Base-by-base conservation (phyloP, 768 basidiomycete genomes). In the Phaffia tasmanica region DNA sequence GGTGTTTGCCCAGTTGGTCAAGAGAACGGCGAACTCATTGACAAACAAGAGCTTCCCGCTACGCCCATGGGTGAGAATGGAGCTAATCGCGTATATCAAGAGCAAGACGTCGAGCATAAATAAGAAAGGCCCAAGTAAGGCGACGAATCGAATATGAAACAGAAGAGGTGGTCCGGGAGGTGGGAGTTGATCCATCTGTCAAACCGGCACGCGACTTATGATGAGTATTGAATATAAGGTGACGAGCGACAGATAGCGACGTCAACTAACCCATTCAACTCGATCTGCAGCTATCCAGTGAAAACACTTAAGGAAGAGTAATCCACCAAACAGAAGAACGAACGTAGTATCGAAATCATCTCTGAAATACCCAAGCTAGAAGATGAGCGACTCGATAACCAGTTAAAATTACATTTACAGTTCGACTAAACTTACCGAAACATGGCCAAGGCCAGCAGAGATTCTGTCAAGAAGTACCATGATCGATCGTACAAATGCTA, bases 401-500 rank as follows among this genome's bases (percentile, higher is more conserved):
- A 4, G 53, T 54, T 54, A 54, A 42, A 42, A 42, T 42, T 5
- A 42, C 11, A 4, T 4, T 42, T 42, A 51, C 11, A 11, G 29
- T 9, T 42, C 4, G 23, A 0, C n/a, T 25, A 50, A 25, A 62
- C 74, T 54, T 51, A 75, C 67, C 92, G 83, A 78, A 99, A 99
- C 71, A 98, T 98, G 47, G 95, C 95, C 75, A 98, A 87, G 0
- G 95, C 94, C 60, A 99, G 80, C 47, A 99, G 80, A 8, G 90
- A 93, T 75, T 99, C 95, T 1, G 95, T 98, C 59, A 98, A 83
- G 78, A 95, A 95, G 79, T 93, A 92, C 94, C 95, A 98, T 35
- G 90, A 83, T 70, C 89, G 83, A 74, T 98, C 94, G 75, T 97
- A 95, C 1, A 99, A 81, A 32, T 93, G 86, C 94, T 99, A 73